These are phyloP conservation scores for Clavispora carvajalis DNA, from an alignment of 805 yeast species.

Conservation along the genomic window DNA sequence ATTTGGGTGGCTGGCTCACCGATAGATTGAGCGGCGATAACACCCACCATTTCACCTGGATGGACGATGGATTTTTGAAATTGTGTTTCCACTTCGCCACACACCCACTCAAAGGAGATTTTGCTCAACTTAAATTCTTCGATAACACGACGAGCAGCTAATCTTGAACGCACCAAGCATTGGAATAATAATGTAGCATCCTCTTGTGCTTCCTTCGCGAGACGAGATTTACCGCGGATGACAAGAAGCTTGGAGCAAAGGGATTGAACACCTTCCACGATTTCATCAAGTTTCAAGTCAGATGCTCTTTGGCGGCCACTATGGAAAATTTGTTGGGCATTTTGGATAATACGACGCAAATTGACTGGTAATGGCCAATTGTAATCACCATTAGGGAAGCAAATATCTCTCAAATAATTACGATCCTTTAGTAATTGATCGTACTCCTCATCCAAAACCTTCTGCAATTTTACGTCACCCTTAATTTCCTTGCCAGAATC, in stretches of 20 bases:
- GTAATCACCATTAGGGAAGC: slow-evolving; percentile 89
- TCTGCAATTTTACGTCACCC: slow-evolving; percentile 84
- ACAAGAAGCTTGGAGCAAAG: slow-evolving; percentile 66
- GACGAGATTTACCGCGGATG: slow-evolving; percentile 72
- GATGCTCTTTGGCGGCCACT: slow-evolving; percentile 87
- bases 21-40: slow-evolving; percentile 93
- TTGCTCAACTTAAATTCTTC: slow-evolving; percentile 84
- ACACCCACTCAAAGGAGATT: slow-evolving; percentile 91
- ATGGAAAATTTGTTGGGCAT: slow-evolving; percentile 95
- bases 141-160: slow-evolving; percentile 84
- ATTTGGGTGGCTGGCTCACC: slow-evolving; percentile 99
- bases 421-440: slow-evolving; percentile 75
- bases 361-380: slow-evolving; percentile 98
- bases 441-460: slow-evolving; percentile 77
- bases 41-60: slow-evolving; percentile 99
- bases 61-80: slow-evolving; percentile 88
- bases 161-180: slow-evolving; percentile 86
- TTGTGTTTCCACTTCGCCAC: slow-evolving; percentile 91
- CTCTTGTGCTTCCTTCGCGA: slow-evolving; percentile 79
- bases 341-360: slow-evolving; percentile 91
- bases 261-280: slow-evolving; percentile 65
- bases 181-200: slow-evolving; percentile 89
- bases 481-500: slow-evolving; percentile 88
- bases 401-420: slow-evolving; percentile 65
- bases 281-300: slow-evolving; percentile 79